Evolutionary conservation across 371 early-diverging fungal genomes (phyloP).

Genomic region (Fennellomyces sp.): DNA sequence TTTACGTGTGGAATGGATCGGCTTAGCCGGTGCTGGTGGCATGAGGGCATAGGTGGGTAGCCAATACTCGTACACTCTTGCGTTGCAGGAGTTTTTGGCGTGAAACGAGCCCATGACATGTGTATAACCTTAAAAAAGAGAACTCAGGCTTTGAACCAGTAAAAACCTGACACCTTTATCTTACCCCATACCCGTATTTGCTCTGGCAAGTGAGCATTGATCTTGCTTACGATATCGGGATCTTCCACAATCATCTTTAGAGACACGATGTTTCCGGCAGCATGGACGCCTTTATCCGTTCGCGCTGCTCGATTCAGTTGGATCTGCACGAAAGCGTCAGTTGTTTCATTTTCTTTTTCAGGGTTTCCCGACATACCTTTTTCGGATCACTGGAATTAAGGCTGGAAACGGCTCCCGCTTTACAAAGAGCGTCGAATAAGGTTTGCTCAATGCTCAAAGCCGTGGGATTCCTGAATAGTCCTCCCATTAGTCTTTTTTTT

Average conservation of each 20-base stretch:
- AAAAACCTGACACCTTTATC: no score
- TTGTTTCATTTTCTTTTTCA: slow-evolving; percentile 9
- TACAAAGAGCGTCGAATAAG: slow-evolving; percentile 75
- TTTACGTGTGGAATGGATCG: not conserved
- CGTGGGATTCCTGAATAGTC: slow-evolving; percentile 60
- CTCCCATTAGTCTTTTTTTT: not conserved
- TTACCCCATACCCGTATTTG: slow-evolving; percentile 89
- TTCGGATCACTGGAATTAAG: slow-evolving; percentile 77
- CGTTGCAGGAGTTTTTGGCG: slow-evolving; percentile 90
- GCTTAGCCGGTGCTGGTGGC: slow-evolving; percentile 34
- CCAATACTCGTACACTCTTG: slow-evolving; percentile 97
- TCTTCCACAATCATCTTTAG: slow-evolving; percentile 88
- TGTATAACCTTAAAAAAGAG: slow-evolving; percentile 26
- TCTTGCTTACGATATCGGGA: slow-evolving; percentile 63
- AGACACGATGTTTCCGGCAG: slow-evolving; percentile 94
- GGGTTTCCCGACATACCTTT: no score
- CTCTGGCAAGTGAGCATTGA: slow-evolving; percentile 77
- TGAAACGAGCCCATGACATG: slow-evolving; percentile 66
- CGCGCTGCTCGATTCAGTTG: slow-evolving; percentile 89
- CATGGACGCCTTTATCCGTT: slow-evolving; percentile 99
- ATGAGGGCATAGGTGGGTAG: slow-evolving; percentile 91
- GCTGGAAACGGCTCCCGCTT: slow-evolving; percentile 75
- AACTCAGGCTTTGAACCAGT: no score
- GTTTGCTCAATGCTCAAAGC: slow-evolving; percentile 82
- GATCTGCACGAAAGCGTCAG: slow-evolving; percentile 43